These are phyloP conservation scores for Ascosphaera apis DNA, from an alignment of 2,329 filamentous ascomycete genomes.

Conservation along the genomic window DNA sequence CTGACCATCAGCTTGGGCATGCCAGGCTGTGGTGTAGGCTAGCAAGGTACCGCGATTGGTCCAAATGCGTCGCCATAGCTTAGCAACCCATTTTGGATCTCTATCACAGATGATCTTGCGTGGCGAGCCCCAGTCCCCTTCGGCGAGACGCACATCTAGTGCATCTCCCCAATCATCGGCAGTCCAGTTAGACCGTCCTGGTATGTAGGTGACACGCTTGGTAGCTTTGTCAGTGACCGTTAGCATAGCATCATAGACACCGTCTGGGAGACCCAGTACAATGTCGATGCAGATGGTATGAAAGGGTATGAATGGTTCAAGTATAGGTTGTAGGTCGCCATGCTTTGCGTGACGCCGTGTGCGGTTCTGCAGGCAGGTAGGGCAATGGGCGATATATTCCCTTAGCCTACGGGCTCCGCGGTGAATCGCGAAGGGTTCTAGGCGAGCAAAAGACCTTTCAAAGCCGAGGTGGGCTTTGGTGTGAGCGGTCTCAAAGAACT, in stretches of 20 bases:
- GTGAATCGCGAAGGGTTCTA: background rate
- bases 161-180: background rate
- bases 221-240: background rate
- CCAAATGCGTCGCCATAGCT: constrained; percentile 1
- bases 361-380: constrained; percentile 1
- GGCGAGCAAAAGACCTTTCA: background rate
- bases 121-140: constrained; percentile 1
- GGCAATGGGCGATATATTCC: constrained; percentile 5
- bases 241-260: background rate
- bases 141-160: background rate
- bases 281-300: constrained; percentile 1
- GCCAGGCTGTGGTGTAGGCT: constrained; percentile 10
- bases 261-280: background rate
- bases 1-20: constrained; percentile 2
- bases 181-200: background rate
- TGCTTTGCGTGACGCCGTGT: background rate
- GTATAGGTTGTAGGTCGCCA: background rate
- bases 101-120: constrained; percentile 1
- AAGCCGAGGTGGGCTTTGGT: background rate
- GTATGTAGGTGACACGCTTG: background rate
- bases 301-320: background rate
- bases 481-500: background rate
- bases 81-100: constrained; percentile 1
- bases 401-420: background rate
- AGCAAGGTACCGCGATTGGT: background rate